Percentiles rank a stretch among this genome's conserved stretches.
Evolutionary conservation across 495 filamentous ascomycete species (phyloP).

Genomic region (Penicillium ochrochloron): DNA sequence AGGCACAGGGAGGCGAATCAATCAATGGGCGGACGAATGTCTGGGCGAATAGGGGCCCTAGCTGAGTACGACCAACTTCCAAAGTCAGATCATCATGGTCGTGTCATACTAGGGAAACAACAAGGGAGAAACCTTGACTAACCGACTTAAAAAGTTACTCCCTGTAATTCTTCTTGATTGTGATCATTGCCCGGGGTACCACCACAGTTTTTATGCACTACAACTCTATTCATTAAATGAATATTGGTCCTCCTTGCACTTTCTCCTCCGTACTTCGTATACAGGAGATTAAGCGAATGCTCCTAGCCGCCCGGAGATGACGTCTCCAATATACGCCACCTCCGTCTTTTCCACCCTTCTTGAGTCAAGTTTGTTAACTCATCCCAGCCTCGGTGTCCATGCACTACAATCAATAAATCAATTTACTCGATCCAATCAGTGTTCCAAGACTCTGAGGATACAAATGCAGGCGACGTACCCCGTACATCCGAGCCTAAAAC

Average conservation of each 20-base stretch:
- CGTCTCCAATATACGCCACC: constrained; percentile 3
- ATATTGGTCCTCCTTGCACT: not conserved
- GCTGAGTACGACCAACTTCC: not conserved
- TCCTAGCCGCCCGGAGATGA: not conserved
- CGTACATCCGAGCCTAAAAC: not conserved
- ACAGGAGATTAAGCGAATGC: not conserved
- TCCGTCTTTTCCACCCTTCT: not conserved
- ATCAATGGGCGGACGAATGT: not conserved
- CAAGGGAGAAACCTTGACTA: not conserved
- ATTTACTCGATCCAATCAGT: not conserved
- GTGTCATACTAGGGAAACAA: not conserved
- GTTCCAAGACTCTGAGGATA: not conserved
- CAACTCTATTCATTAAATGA: not conserved
- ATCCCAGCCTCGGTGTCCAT: not conserved
- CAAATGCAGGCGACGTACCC: not conserved
- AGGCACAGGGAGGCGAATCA: constrained; percentile 13
- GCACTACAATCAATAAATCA: not conserved
- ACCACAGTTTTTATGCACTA: not conserved
- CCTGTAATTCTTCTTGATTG: not conserved
- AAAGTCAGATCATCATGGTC: not conserved
- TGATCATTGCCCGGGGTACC: not conserved
- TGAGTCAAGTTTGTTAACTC: not conserved
- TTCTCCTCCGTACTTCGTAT: not conserved
- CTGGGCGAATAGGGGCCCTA: constrained; percentile 12
- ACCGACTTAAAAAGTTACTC: not conserved